These are phyloP conservation scores for Trypanosoma conorhini DNA, from an alignment of 208 protist species.

Conservation along the genomic window DNA sequence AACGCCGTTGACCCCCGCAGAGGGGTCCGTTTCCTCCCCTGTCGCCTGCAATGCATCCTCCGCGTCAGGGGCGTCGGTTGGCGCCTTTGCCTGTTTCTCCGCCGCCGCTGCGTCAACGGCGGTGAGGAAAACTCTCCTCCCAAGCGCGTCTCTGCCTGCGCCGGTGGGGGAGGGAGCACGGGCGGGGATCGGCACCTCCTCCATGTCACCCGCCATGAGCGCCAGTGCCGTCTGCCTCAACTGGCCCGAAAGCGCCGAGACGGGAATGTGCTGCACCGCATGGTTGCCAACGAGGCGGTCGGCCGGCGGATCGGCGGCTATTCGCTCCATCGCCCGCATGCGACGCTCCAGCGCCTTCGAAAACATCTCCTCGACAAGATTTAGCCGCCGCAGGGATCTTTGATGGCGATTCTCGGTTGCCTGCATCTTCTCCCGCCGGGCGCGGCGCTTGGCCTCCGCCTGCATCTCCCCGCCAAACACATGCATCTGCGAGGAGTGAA, in stretches of 20 bases:
- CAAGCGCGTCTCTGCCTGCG: neutral
- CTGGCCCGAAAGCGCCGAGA: conserved; percentile 45
- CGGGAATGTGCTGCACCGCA: conserved; percentile 82
- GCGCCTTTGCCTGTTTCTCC: neutral
- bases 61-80: neutral
- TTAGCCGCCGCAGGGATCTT: conserved; percentile 40
- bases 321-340: conserved; percentile 58
- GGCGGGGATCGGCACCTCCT: neutral
- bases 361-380: conserved; percentile 83
- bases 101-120: conserved; percentile 19
- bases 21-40: conserved; percentile 11
- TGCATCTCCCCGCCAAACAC: conserved; percentile 15
- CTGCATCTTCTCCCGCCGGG: conserved; percentile 45
- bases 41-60: neutral
- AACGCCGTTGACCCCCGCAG: neutral
- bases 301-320: conserved; percentile 84
- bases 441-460: conserved; percentile 25
- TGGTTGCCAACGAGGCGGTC: conserved; percentile 78
- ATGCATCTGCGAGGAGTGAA: neutral
- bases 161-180: neutral
- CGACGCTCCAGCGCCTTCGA: conserved; percentile 57
- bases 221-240: conserved; percentile 8
- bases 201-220: neutral
- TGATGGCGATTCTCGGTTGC: conserved; percentile 44
- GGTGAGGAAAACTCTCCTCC: conserved; percentile 28